Evolutionary conservation across 2,329 filamentous ascomycete species (phyloP).

Genomic region (Stylonectria norvegica): DNA sequence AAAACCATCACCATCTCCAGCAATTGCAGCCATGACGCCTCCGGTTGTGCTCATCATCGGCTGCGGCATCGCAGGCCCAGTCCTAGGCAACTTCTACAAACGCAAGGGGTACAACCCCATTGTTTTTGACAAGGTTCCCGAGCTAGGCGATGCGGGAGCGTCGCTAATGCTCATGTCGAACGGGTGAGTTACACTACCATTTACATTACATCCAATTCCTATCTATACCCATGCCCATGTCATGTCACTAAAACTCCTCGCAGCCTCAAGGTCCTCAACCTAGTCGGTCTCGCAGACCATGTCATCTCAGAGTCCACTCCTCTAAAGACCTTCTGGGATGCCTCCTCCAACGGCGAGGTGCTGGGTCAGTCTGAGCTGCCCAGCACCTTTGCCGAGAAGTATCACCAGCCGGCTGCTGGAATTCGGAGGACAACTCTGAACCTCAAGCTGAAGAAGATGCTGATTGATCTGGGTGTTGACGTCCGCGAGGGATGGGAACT

Average conservation of each 20-base stretch:
- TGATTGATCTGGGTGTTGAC: constrained; percentile 17
- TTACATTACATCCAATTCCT: too few species aligned
- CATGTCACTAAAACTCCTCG: not conserved
- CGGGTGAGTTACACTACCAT: constrained; percentile 16
- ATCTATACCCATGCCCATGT: too few species aligned
- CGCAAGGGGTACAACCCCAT: constrained; percentile 25
- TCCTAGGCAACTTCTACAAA: constrained; percentile 19
- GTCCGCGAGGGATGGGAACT: constrained; percentile 25
- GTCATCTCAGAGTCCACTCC: constrained; percentile 13
- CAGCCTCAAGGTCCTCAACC: constrained; percentile 20
- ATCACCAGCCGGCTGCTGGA: constrained; percentile 19
- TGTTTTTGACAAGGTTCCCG: constrained; percentile 23
- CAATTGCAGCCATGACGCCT: constrained; percentile 4
- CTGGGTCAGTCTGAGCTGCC: constrained; percentile 19
- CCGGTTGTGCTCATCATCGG: constrained; percentile 23
- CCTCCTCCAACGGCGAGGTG: constrained; percentile 12
- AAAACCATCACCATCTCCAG: too few species aligned
- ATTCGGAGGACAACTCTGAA: constrained; percentile 21
- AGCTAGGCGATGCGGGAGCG: constrained; percentile 22
- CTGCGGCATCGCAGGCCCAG: constrained; percentile 23
- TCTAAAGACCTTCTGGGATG: constrained; percentile 17
- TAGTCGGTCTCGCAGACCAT: constrained; percentile 15
- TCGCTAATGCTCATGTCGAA: constrained; percentile 27
- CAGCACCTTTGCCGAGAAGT: constrained; percentile 14
- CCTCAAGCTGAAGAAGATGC: constrained; percentile 11